These are phyloP conservation scores for Mycocentrospora acerina DNA, from an alignment of 2,329 filamentous ascomycete species.

Conservation along the genomic window DNA sequence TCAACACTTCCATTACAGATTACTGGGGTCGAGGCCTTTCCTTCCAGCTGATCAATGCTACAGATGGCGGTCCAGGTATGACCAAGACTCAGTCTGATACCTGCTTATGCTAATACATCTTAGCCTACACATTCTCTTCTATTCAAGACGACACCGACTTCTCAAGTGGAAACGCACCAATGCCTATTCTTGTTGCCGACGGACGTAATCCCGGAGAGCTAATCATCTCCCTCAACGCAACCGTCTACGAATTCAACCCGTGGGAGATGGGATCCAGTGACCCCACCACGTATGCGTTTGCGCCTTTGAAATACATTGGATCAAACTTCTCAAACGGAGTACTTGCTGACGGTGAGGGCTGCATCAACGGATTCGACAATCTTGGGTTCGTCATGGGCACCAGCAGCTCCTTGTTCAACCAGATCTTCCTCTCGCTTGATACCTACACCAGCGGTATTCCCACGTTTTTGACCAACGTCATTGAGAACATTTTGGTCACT, in stretches of 20 bases:
- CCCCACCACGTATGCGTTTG: conserved; percentile 70
- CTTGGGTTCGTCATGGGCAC: conserved; percentile 84
- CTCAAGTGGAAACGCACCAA: conserved; percentile 61
- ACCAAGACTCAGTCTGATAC: conserved; percentile 66
- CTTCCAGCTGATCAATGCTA: conserved; percentile 79
- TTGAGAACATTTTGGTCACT: conserved; percentile 54
- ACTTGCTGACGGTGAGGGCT: conserved; percentile 58
- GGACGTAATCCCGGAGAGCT: conserved; percentile 63
- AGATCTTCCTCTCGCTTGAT: conserved; percentile 61
- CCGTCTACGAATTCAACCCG: conserved; percentile 75
- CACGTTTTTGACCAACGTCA: conserved; percentile 52
- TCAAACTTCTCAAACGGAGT: conserved; percentile 68
- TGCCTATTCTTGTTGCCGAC: conserved; percentile 74
- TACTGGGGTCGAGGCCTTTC: conserved; percentile 85
- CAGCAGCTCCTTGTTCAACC: conserved; percentile 81
- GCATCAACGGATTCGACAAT: conserved; percentile 80
- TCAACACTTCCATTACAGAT: conserved; percentile 73
- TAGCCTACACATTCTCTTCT: conserved; percentile 77
- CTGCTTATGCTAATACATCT: conserved; percentile 60
- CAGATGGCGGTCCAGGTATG: conserved; percentile 64
- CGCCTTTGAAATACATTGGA: conserved; percentile 69
- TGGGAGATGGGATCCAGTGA: conserved; percentile 80
- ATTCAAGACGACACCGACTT: conserved; percentile 67
- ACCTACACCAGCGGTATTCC: conserved; percentile 46
- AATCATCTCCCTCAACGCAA: conserved; percentile 69